Evolutionary conservation across 1,284 basidiomycete genomes (phyloP).

Genomic region (Phellopilus nigrolimitatus): DNA sequence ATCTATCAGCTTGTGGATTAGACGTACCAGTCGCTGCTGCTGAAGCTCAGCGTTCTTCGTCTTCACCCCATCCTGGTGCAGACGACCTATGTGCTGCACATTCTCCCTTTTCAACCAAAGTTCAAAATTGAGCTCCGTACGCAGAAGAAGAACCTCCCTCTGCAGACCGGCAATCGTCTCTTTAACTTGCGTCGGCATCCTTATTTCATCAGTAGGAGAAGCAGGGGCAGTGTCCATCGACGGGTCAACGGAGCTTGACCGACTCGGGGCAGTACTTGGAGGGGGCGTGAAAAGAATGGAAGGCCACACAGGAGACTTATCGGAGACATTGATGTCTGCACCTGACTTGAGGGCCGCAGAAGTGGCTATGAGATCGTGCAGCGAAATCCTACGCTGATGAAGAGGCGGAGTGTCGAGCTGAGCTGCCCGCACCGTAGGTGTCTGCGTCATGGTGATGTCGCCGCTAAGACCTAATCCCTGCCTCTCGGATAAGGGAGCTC

Average conservation of each 20-base stretch:
- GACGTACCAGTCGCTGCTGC: constrained; percentile 67
- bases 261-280: constrained; percentile 22
- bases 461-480: neutral
- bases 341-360: constrained; percentile 67
- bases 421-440: constrained; percentile 14
- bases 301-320: constrained; percentile 46
- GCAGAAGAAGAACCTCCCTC: constrained; percentile 64
- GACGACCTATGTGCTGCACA: constrained; percentile 68
- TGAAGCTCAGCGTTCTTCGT: constrained; percentile 72
- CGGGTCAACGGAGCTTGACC: constrained; percentile 22
- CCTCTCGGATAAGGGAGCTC: neutral
- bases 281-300: constrained; percentile 32
- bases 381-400: constrained; percentile 45
- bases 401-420: constrained; percentile 24
- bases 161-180: constrained; percentile 66
- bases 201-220: constrained; percentile 23
- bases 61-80: constrained; percentile 69
- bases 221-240: constrained; percentile 20
- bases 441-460: constrained; percentile 13
- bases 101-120: constrained; percentile 76
- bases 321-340: constrained; percentile 52
- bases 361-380: constrained; percentile 66
- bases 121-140: constrained; percentile 79
- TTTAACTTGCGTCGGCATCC: constrained; percentile 42
- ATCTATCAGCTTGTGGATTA: too few species aligned